Base-by-base conservation (phyloP, 345 rosid species). In the Brassica rapa region DNA sequence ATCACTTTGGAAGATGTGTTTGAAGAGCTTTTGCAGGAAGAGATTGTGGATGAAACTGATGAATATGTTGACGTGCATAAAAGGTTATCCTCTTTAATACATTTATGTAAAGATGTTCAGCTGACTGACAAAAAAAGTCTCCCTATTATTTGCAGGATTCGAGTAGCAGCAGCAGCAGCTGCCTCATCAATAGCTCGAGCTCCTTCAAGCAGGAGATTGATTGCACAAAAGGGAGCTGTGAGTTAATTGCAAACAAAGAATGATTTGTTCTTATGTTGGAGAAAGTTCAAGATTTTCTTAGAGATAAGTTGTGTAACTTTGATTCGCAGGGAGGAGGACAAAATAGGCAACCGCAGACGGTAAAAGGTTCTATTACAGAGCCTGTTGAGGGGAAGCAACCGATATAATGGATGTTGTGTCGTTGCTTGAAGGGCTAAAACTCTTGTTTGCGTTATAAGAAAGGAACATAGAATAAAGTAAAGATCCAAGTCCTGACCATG, bases 41-140 rank as follows among this genome's bases (percentile, higher is more conserved):
- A 95, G 88, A 95, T 95, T 78, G 97, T 95, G 62, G 98, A 94
- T 82, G 98, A 94, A 85, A 94, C 97, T 21, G 98, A 92, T 86
- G 98, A 92, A 84, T 95, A 88, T 78, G 97, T 95, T 41, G 99
- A 93, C 70, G 98, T 95, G 19, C 99, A 95, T 85, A 95, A 89
- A 88, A 93, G 98, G 98, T 92, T 15, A 39, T 39, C 43, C 0
- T 43, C 53, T 16, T 11, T 57, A 24, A 46, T 2, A 4, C 12
- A 3, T 14, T 23, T 14, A 37, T 46, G 57, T 15, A 51, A 51
- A 10, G 4, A 41, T 67, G 64, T 73, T 66, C 16, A 16, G 73
- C 62, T 3, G 6, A 14, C 67, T 71, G 61, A 69, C n/a, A 21
- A 4, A 3, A 41, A 46, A 4, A 14, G 8, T 25, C 2, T 62